phyloP scores from a whole-genome alignment of 495 filamentous ascomycete genomes.

The Podospora pseudoanserina region DNA sequence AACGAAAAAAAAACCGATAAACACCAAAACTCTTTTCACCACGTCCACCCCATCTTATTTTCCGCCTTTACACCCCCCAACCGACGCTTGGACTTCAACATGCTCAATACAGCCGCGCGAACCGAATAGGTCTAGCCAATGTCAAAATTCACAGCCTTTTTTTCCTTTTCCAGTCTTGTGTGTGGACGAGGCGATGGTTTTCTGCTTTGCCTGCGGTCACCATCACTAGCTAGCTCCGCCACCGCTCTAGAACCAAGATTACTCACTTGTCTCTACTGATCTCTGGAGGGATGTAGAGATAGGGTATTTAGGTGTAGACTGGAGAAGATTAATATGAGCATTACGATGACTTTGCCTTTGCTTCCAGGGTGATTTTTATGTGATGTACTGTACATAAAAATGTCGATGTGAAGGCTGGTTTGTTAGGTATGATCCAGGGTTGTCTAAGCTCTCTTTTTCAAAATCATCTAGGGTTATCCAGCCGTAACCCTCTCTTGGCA shows the following conservation, averaged over 20 bases:
- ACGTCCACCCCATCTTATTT: constrained; percentile 16
- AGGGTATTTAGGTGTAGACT: constrained; percentile 24
- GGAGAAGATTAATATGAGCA: constrained; percentile 29
- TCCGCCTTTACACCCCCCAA: constrained; percentile 8
- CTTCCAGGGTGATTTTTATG: not conserved
- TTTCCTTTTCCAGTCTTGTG: not conserved
- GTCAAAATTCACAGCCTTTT: not conserved
- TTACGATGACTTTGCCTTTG: constrained; percentile 12
- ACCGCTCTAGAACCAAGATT: not conserved
- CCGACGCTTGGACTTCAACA: constrained; percentile 19
- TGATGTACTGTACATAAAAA: not conserved
- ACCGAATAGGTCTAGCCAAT: constrained; percentile 17
- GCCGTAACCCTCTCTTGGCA: not conserved
- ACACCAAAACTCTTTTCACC: not conserved
- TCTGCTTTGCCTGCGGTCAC: not conserved
- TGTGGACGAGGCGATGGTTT: not conserved
- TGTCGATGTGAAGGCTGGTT: not conserved
- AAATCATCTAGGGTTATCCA: not conserved
- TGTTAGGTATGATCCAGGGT: not conserved
- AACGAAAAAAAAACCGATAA: not conserved
- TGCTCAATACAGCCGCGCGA: constrained; percentile 17
- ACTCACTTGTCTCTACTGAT: constrained; percentile 21
- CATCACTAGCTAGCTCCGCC: not conserved
- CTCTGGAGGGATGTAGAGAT: constrained; percentile 23
- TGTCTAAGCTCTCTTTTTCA: no score